These are phyloP conservation scores for Ganoderma boninense DNA, from an alignment of 1,284 basidiomycete genomes.

Conservation along the genomic window DNA sequence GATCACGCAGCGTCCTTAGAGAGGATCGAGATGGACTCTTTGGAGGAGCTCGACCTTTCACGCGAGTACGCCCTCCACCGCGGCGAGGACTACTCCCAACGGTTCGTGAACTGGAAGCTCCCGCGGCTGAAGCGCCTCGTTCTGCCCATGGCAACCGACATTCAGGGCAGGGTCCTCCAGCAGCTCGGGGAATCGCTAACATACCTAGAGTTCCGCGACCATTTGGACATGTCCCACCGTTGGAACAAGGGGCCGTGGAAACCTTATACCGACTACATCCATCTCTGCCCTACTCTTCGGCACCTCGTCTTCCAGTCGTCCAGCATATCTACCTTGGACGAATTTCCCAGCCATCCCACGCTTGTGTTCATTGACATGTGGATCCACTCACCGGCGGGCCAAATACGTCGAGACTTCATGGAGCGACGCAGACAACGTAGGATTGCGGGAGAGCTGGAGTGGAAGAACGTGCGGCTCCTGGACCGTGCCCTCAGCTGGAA, in stretches of 20 bases:
- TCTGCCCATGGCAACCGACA: constrained; percentile 20
- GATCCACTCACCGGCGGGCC: constrained; percentile 15
- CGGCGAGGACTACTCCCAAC: constrained; percentile 5
- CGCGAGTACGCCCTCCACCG: constrained; percentile 18
- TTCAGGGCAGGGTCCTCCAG: constrained; percentile 17
- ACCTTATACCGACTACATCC: constrained; percentile 17
- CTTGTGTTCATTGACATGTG: constrained; percentile 25
- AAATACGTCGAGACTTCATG: constrained; percentile 2
- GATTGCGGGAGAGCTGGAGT: constrained; percentile 11
- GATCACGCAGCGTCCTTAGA: constrained; percentile 17
- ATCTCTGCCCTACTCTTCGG: constrained; percentile 19
- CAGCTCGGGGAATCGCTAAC: constrained; percentile 12
- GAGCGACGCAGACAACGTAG: constrained; percentile 7
- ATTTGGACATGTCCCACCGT: constrained; percentile 17
- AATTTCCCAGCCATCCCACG: constrained; percentile 20
- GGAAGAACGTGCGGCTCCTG: constrained; percentile 27
- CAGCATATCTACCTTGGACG: constrained; percentile 9
- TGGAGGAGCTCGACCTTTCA: constrained; percentile 25
- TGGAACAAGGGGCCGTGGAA: not conserved
- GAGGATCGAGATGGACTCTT: constrained; percentile 6
- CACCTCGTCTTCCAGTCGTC: constrained; percentile 23
- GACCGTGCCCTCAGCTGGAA: constrained; percentile 22
- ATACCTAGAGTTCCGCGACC: constrained; percentile 27
- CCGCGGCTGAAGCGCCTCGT: constrained; percentile 21
- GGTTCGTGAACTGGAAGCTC: constrained; percentile 20